Evolutionary conservation across 1,284 basidiomycete genomes (phyloP), one percentile per base, ranked within the genome.

Genomic region (Gymnopus androsaceus): DNA sequence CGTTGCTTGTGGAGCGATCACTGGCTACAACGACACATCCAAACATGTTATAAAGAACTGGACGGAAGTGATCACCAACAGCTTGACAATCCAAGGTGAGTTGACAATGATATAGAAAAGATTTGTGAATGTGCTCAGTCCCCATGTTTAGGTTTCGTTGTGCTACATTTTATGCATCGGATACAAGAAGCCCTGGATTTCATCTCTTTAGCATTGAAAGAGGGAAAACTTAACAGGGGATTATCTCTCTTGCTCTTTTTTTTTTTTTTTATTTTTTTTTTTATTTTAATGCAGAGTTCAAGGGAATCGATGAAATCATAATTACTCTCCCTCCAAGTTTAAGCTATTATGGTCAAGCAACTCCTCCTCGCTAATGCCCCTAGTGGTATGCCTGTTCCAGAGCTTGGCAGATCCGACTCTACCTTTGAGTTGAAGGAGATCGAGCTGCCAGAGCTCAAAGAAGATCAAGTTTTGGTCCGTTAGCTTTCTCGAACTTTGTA

Each of bases 1-100:
- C 34, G 48, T 36, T 50, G 48, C 48, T 6, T 50, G 48, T 38
- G 48, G 48, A 38, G 48, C 48, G 23, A 50, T 50, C 15, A 50
- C 34, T 38, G 23, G 23, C 4, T 50, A 50, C 25, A 50, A 50
- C 15, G 36, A 38, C 14, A 15, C 21, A 27, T 38, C 34, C 17
- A 23, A 48, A 21, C 19, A 7, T 14, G 21, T 36, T 30, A 19
- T 50, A 12, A 36, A n/a, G 7, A 50, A 50, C 21, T 50, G 48
- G 48, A 4, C 34, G 11, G 46, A 48, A 21, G 17, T 48, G 12
- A 48, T 48, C 12, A 21, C 27, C 9, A 34, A 36, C 11, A 30
- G 46, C 6, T 21, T 48, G 12, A 48, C 33, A 2, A 33, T 48
- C 25, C 17, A 48, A 48, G 46, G 46, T 48, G n/a, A n/a, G n/a